Percentiles rank a stretch among this genome's conserved stretches.
Conservation (phyloP, 225 moss, liverwort and hornwort genomes). For the Bryum argenteum region DNA sequence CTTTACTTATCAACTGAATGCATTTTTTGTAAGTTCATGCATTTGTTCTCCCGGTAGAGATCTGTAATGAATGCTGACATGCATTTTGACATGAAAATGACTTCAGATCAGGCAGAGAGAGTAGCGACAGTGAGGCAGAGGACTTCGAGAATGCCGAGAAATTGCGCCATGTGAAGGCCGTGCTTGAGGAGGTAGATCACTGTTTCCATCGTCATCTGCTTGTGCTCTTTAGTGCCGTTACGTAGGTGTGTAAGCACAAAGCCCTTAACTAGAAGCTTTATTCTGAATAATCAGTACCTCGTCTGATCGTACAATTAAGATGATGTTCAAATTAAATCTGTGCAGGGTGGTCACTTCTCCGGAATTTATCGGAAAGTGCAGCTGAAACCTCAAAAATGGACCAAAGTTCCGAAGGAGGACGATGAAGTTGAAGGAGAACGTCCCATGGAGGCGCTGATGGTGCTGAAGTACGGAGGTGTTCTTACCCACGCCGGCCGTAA, state of each 20-base stretch:
- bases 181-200: constrained; percentile 83
- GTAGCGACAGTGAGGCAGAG: constrained; percentile 97
- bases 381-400: constrained; percentile 96
- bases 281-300: neutral
- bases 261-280: neutral
- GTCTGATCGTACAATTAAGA: constrained; percentile 7
- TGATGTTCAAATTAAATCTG: constrained; percentile 11
- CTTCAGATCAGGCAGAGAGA: constrained; percentile 90
- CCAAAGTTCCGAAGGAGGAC: constrained; percentile 82
- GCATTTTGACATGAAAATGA: constrained; percentile 11
- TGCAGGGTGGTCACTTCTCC: constrained; percentile 98
- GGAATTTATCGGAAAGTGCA: constrained; percentile 99
- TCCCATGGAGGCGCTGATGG: constrained; percentile 93
- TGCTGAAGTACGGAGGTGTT: constrained; percentile 97
- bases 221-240: neutral
- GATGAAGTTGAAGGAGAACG: constrained; percentile 86
- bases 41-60: constrained; percentile 10
- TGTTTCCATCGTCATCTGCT: constrained; percentile 22
- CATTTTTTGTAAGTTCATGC: constrained; percentile 1
- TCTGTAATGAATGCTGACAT: constrained; percentile 23
- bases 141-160: constrained; percentile 97
- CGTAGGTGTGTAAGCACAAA: neutral
- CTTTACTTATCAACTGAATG: too few relatives aligned
- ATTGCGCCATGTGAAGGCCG: constrained; percentile 97
- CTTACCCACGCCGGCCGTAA: constrained; percentile 97